Evolutionary conservation across 768 basidiomycete genomes (phyloP).

Genomic region (Mycena maculata): DNA sequence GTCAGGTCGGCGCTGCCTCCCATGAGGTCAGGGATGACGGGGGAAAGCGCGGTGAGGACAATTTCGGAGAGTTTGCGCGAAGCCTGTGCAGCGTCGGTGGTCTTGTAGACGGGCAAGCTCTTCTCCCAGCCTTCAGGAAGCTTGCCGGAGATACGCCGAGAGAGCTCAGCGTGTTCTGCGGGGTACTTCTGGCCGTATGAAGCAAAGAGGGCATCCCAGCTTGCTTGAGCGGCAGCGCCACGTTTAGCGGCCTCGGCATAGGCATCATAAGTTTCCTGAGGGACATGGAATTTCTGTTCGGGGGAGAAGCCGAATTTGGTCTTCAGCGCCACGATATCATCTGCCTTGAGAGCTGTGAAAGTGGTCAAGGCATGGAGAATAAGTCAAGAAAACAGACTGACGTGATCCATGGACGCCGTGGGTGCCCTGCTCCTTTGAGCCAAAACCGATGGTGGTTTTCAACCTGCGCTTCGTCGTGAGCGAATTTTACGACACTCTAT

Average conservation of each 20-base stretch:
- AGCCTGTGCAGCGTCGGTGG: conserved; percentile 85
- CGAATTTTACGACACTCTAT: too few relatives aligned
- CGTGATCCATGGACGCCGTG: conserved; percentile 95
- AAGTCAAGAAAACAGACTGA: conserved; percentile 55
- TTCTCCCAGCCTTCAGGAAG: conserved; percentile 91
- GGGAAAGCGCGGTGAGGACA: conserved; percentile 79
- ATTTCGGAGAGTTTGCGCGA: conserved; percentile 95
- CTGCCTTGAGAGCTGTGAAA: conserved; percentile 84
- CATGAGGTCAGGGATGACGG: conserved; percentile 83
- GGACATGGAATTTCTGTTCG: conserved; percentile 82
- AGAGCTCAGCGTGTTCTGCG: conserved; percentile 85
- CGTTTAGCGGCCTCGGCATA: conserved; percentile 77
- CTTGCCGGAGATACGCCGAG: conserved; percentile 84
- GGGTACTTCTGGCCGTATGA: conserved; percentile 85
- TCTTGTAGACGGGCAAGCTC: conserved; percentile 85
- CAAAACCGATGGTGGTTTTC: conserved; percentile 92
- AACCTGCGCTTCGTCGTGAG: conserved; percentile 53
- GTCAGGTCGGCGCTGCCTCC: conserved; percentile 94
- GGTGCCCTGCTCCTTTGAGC: conserved; percentile 92
- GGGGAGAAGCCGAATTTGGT: conserved; percentile 85
- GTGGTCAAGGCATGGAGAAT: conserved; percentile 17
- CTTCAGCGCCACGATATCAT: conserved; percentile 89
- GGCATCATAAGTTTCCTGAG: conserved; percentile 73
- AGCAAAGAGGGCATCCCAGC: conserved; percentile 79
- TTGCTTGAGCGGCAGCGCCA: conserved; percentile 77